Base-by-base conservation (phyloP, 2,329 filamentous ascomycete genomes). In the Nemania abortiva region DNA sequence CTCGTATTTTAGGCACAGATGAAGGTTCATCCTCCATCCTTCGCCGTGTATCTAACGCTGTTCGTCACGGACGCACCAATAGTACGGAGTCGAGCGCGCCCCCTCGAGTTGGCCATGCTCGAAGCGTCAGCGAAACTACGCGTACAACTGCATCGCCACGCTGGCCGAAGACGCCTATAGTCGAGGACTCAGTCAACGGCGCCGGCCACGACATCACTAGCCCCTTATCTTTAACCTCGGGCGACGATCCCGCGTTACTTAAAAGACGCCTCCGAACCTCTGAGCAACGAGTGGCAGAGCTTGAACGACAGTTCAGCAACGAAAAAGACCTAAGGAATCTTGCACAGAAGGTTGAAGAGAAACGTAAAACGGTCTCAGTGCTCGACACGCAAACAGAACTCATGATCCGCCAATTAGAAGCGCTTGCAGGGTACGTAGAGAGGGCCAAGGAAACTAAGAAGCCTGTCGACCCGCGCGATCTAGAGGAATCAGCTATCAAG, bases 301-400 rank as follows among this genome's bases (percentile, higher is more conserved):
- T 99, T 61, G 92, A 95, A 79, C 87, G 90, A n/a, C 91, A 94
- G 72, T 93, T 93, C 75, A 86, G 82, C 57, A 87, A 86, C 2
- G 89, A 90, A 72, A 89, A 89, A 73, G 88, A 89, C 66, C 79
- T 90, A 27, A 92, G 92, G 81, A 91, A 90, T 74, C 89, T 97
- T 34, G 97, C 97, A 80, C 94, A 92, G 74, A 95, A 95, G 78
- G 84, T 98, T 27, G 87, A 92, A 42, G 95, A 98, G 81, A 98
- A 98, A 84, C 88, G 96, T 67, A 97, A 97, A 76, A 98, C 96
- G 0, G 96, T 99, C 79, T 95, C 95, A 6, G 92, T 97, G 20
- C 85, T 98, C 60, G 95, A 98, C 79, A 95, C 95, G 0, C 94
- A 98, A 81, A 94, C 94, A 59, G 95, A 98, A 81, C 95, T 98